phyloP scores from a whole-genome alignment of 2,329 filamentous ascomycete genomes.

The Claviceps sp. region DNA sequence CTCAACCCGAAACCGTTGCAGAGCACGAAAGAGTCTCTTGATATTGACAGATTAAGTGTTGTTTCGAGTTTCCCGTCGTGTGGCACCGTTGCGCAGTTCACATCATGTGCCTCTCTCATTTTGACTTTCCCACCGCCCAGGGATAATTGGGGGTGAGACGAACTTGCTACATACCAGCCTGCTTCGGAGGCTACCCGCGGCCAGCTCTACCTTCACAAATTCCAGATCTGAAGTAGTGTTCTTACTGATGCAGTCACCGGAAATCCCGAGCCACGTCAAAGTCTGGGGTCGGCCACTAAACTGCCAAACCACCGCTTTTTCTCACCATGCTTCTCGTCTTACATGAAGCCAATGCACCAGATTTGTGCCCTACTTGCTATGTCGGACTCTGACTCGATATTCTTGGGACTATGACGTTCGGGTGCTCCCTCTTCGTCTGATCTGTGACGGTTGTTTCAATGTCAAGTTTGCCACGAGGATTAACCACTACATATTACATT shows the following conservation, averaged over 20 bases:
- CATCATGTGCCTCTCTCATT: background rate
- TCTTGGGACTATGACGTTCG: background rate
- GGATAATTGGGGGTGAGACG: background rate
- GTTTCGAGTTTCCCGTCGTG: conserved; percentile 1
- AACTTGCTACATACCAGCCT: background rate
- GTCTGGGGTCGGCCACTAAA: background rate
- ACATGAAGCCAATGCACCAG: background rate
- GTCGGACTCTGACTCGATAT: background rate
- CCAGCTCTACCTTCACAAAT: background rate
- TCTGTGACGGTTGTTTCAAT: background rate
- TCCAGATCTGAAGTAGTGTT: background rate
- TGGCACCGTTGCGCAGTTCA: background rate
- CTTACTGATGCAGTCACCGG: background rate
- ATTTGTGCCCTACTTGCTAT: background rate
- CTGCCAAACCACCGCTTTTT: background rate
- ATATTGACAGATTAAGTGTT: background rate
- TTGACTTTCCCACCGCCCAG: background rate
- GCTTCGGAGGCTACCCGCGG: background rate
- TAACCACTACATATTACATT: background rate
- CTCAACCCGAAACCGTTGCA: background rate
- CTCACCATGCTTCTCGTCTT: background rate
- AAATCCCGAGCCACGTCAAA: background rate
- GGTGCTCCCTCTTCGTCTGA: background rate
- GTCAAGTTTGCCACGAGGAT: background rate
- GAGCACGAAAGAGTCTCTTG: background rate